Percentiles rank a stretch among this genome's conserved stretches.
Evolutionary conservation across 2,329 filamentous ascomycete genomes (phyloP).

Genomic region (Xylaria hypoxylon): DNA sequence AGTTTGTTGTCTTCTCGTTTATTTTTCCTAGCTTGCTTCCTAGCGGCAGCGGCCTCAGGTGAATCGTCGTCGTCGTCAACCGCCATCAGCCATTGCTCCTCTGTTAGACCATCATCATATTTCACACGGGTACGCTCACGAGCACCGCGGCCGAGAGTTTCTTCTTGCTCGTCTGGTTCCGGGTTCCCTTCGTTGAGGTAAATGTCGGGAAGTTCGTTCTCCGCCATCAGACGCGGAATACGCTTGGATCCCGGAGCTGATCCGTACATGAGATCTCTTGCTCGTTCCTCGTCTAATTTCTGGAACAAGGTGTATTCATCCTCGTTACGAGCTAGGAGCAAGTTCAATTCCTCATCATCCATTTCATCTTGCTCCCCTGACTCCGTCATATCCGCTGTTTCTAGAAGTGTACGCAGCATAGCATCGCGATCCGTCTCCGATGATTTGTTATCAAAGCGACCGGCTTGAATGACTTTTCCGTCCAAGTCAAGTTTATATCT

Average conservation of each 20-base stretch:
- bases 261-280: slow-evolving; percentile 76
- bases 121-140: slow-evolving; percentile 93
- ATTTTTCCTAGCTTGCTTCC: slow-evolving; percentile 87
- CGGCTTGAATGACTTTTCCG: slow-evolving; percentile 98
- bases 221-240: slow-evolving; percentile 83
- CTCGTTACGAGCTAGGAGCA: slow-evolving; percentile 91
- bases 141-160: slow-evolving; percentile 86
- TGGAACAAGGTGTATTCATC: slow-evolving; percentile 83
- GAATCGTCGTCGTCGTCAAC: slow-evolving; percentile 97
- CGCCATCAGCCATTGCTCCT: slow-evolving; percentile 98
- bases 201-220: slow-evolving; percentile 91
- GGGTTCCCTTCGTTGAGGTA: slow-evolving; percentile 90
- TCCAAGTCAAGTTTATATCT: slow-evolving; percentile 99
- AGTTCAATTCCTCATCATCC: slow-evolving; percentile 97
- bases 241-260: slow-evolving; percentile 70
- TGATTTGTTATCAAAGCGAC: slow-evolving; percentile 99
- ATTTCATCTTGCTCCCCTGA: slow-evolving; percentile 89
- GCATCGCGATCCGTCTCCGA: slow-evolving; percentile 98
- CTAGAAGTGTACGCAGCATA: slow-evolving; percentile 91
- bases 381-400: slow-evolving; percentile 79
- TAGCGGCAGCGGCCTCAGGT: slow-evolving; percentile 90
- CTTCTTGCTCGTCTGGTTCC: slow-evolving; percentile 81
- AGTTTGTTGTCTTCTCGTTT: slow-evolving; percentile 81
- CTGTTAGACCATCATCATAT: slow-evolving; percentile 96
- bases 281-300: slow-evolving; percentile 81